phyloP scores from a whole-genome alignment of 2,329 filamentous ascomycete genomes.

The Ophiosphaerella herpotricha region DNA sequence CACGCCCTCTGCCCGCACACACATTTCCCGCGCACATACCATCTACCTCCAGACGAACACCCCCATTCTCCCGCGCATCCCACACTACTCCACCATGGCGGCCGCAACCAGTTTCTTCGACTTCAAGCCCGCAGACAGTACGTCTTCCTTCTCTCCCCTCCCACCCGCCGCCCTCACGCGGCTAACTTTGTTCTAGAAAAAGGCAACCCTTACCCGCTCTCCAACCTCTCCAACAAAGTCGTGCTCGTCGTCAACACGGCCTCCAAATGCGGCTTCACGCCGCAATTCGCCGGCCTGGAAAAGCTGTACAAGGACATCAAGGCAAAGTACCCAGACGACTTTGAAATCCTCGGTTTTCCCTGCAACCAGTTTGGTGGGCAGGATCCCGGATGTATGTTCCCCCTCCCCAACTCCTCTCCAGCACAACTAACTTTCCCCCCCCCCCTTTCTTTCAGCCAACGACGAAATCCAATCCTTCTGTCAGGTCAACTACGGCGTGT shows the following conservation, averaged over 20 bases:
- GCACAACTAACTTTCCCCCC: too few species aligned
- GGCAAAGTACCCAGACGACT: conserved; percentile 71
- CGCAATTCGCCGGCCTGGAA: conserved; percentile 90
- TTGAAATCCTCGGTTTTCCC: conserved; percentile 91
- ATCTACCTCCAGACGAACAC: too few species aligned
- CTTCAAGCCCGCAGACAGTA: conserved; percentile 83
- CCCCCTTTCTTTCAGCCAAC: conserved; percentile 45
- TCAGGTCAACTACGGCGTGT: conserved; percentile 91
- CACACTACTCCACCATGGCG: conserved; percentile 58
- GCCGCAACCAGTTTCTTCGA: conserved; percentile 77
- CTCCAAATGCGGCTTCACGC: conserved; percentile 98
- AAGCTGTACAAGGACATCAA: conserved; percentile 81
- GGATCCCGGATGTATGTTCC: conserved; percentile 69
- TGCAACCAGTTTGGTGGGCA: conserved; percentile 97
- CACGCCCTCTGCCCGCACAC: too few species aligned
- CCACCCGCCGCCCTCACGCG: not conserved
- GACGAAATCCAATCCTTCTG: conserved; percentile 72
- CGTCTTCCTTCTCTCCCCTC: conserved; percentile 40
- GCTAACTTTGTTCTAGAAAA: conserved; percentile 59
- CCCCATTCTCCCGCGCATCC: not conserved
- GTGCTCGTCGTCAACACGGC: conserved; percentile 97
- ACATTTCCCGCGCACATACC: too few species aligned
- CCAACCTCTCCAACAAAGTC: conserved; percentile 84
- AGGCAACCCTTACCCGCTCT: conserved; percentile 71
- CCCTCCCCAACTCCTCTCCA: not conserved